Percentiles rank a stretch among this genome's conserved stretches.
These are phyloP conservation scores for Suillus decipiens DNA, from an alignment of 768 basidiomycete genomes.

Conservation along the genomic window DNA sequence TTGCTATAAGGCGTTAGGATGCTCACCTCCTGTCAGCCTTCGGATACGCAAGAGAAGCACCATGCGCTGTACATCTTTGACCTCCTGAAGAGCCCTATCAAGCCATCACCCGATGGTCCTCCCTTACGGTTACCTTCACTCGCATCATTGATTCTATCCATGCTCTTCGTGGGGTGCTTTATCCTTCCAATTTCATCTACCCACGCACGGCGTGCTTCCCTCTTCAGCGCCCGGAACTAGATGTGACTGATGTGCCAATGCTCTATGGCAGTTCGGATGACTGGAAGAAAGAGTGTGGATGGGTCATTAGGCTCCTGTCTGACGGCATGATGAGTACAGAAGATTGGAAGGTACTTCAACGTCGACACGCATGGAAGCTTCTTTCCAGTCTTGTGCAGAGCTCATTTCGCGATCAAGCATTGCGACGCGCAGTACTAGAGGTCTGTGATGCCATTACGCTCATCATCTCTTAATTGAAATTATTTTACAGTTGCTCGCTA, in stretches of 20 bases:
- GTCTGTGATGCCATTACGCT: slow-evolving; percentile 38
- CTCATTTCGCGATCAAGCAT: slow-evolving; percentile 48
- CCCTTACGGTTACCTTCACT: slow-evolving; percentile 73
- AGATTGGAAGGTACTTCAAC: slow-evolving; percentile 81
- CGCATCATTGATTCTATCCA: slow-evolving; percentile 83
- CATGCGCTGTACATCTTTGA: slow-evolving; percentile 77
- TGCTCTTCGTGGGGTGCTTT: slow-evolving; percentile 78
- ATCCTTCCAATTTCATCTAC: slow-evolving; percentile 85
- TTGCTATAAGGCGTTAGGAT: neutral
- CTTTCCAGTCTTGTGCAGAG: slow-evolving; percentile 81
- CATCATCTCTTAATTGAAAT: neutral
- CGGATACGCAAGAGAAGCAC: slow-evolving; percentile 75
- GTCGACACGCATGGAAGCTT: slow-evolving; percentile 88
- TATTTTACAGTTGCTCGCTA: slow-evolving; percentile 68
- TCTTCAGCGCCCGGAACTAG: slow-evolving; percentile 86
- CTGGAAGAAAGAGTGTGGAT: slow-evolving; percentile 86
- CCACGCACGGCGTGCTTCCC: slow-evolving; percentile 83
- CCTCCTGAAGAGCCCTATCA: slow-evolving; percentile 60
- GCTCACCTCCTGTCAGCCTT: slow-evolving; percentile 36
- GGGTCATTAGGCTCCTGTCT: slow-evolving; percentile 83
- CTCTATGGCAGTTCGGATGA: slow-evolving; percentile 78
- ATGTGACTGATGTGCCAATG: slow-evolving; percentile 85
- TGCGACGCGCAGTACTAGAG: slow-evolving; percentile 68
- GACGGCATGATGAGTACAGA: slow-evolving; percentile 75
- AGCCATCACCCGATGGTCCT: no score